Conservation (phyloP, 805 yeast genomes). For the Cyberlindnera bimundalis region DNA sequence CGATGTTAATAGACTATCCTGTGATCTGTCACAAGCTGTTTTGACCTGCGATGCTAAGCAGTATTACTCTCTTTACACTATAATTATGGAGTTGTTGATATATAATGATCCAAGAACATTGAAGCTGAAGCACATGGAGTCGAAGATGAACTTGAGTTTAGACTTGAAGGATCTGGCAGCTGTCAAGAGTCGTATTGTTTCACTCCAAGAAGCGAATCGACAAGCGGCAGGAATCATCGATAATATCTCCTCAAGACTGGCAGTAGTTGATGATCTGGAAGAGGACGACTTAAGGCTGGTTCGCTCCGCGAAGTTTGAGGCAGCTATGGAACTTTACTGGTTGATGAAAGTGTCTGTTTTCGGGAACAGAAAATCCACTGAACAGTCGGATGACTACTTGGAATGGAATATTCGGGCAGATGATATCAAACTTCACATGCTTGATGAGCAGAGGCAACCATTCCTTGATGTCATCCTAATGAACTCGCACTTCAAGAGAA, state of each 20-base stretch:
- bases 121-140: slow-evolving; percentile 53
- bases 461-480: slow-evolving; percentile 70
- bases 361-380: slow-evolving; percentile 29
- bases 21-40: slow-evolving; percentile 68
- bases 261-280: slow-evolving; percentile 46
- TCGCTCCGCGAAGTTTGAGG: slow-evolving; percentile 34
- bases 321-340: slow-evolving; percentile 40
- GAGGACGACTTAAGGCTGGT: slow-evolving; percentile 41
- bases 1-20: slow-evolving; percentile 44
- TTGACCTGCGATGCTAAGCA: slow-evolving; percentile 72
- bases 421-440: slow-evolving; percentile 66
- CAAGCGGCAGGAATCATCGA: slow-evolving; percentile 40
- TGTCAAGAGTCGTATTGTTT: slow-evolving; percentile 43
- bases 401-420: slow-evolving; percentile 68
- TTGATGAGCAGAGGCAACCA: slow-evolving; percentile 56
- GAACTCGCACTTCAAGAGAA: slow-evolving; percentile 54
- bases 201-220: slow-evolving; percentile 46
- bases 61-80: slow-evolving; percentile 61
- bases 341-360: slow-evolving; percentile 42
- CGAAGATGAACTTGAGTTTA: slow-evolving; percentile 63
- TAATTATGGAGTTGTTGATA: slow-evolving; percentile 59
- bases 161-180: slow-evolving; percentile 60
- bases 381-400: slow-evolving; percentile 36
- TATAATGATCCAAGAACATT: slow-evolving; percentile 72
- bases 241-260: slow-evolving; percentile 48